These are phyloP conservation scores for Monosporozyma solicola DNA, from an alignment of 805 yeast species.

Conservation along the genomic window DNA sequence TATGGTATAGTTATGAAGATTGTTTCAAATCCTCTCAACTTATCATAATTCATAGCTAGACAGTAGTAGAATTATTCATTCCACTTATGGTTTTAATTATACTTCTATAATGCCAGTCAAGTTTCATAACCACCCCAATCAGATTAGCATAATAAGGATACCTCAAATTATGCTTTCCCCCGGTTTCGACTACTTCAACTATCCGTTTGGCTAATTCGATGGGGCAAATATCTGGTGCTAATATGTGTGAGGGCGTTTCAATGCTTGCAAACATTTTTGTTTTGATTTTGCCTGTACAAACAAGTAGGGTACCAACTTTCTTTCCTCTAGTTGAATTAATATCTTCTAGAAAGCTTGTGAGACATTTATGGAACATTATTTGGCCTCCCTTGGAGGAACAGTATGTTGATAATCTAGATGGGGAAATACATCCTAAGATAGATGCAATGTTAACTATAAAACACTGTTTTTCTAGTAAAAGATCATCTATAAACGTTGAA, in stretches of 20 bases:
- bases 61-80: constrained; percentile 40
- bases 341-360: constrained; percentile 49
- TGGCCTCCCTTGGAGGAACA: constrained; percentile 89
- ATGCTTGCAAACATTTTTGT: constrained; percentile 71
- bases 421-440: constrained; percentile 75
- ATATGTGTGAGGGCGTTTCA: constrained; percentile 55
- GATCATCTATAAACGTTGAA: constrained; percentile 63
- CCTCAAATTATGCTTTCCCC: constrained; percentile 59
- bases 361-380: constrained; percentile 74
- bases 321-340: constrained; percentile 5
- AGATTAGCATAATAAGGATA: constrained; percentile 70
- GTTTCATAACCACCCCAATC: constrained; percentile 58
- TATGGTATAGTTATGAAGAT: not conserved
- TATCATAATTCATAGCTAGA: not conserved
- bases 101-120: constrained; percentile 53
- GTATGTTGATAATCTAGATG: constrained; percentile 69
- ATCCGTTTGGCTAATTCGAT: constrained; percentile 52
- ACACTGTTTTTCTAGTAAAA: constrained; percentile 56
- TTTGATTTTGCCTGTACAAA: constrained; percentile 82
- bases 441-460: constrained; percentile 76
- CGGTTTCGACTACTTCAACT: constrained; percentile 46
- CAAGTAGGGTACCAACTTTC: constrained; percentile 55
- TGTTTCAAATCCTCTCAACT: not conserved
- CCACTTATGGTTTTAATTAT: constrained; percentile 46
- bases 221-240: constrained; percentile 82